Evolutionary conservation across 2,329 filamentous ascomycete genomes (phyloP), one percentile per base, ranked within the genome.

Genomic region (Calonectria pseudoreteaudii): DNA sequence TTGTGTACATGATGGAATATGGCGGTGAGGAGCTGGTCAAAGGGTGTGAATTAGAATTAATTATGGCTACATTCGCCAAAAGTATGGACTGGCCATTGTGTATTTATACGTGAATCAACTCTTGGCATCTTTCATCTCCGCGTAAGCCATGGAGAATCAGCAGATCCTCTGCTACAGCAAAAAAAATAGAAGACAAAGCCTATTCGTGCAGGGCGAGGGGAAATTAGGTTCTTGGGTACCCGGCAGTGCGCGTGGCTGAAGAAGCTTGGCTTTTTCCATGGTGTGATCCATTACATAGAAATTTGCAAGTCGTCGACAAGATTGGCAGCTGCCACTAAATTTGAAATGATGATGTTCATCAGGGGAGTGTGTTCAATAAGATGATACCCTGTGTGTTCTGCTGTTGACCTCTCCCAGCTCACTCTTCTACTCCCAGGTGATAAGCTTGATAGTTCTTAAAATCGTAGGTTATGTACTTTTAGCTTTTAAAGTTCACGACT

Each of bases 1-100:
- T 76, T 72, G 79, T 72, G 75, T 83, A 79, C 83, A 84, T 83
- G 36, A 49, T 75, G 76, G 16, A 23, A 16, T 11, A 26, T n/a
- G 56, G n/a, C n/a, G 44, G 23, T 6, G 20, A 4, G n/a, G n/a
- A 23, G 20, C n/a, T 9, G 8, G 10, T 23, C 7, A 13, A 47
- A 5, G 2, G 1, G 9, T 23, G 4, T 30, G 23, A 26, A 23
- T 14, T 31, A 10, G 26, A 31, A 20, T 53, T 53, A 13, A 10
- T 18, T 8, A 18, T 8, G 31, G 2, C 9, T 9, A 13, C 18
- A 13, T 58, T 8, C 28, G 4, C 23, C 13, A 38, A 2, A 28
- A 4, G 16, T 26, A 5, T 18, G 23, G 34, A n/a, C 11, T 26
- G 23, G 3, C 30, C 20, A 4, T 1, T 3, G 8, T 10, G n/a